A percentile compares a stretch with the other conserved stretches of the same genome.
Conservation (phyloP, 192 early-diverging fungal genomes). For the Cetraspora pellucida region DNA sequence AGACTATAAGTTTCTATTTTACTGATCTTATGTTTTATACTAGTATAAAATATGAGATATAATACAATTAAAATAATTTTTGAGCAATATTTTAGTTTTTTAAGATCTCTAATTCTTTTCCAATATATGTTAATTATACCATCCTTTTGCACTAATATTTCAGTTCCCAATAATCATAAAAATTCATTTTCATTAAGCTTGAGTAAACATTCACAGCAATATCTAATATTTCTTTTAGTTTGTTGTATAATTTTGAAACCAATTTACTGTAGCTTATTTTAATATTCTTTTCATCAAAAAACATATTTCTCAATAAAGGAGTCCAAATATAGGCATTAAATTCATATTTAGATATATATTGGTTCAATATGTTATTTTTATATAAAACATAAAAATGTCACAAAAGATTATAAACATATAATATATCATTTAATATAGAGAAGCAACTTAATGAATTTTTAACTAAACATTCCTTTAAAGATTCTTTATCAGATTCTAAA, state of each 20-base stretch:
- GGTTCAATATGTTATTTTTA: constrained; percentile 9
- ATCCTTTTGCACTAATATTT: too few relatives aligned
- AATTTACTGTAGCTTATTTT: background rate
- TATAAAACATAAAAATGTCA: constrained; percentile 20
- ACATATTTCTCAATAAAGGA: constrained; percentile 9
- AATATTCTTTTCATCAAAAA: constrained; percentile 1
- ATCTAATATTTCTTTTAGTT: background rate
- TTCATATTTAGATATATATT: constrained; percentile 13
- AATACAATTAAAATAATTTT: too few relatives aligned
- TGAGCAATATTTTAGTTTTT: too few relatives aligned
- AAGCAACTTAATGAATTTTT: background rate
- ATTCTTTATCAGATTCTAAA: too few relatives aligned
- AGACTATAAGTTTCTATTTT: too few relatives aligned
- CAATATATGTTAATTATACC: too few relatives aligned
- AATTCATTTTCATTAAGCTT: background rate
- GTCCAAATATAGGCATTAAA: constrained; percentile 15
- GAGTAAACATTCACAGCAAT: background rate
- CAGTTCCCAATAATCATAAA: background rate
- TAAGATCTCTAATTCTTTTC: too few relatives aligned
- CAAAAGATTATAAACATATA: background rate
- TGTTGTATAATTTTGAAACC: background rate
- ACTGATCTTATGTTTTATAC: too few relatives aligned
- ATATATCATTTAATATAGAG: background rate
- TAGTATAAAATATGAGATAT: too few relatives aligned
- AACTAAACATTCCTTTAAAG: background rate